Base-by-base conservation (phyloP, 176 grass and related monocot species). In the Melocanna baccifera region DNA sequence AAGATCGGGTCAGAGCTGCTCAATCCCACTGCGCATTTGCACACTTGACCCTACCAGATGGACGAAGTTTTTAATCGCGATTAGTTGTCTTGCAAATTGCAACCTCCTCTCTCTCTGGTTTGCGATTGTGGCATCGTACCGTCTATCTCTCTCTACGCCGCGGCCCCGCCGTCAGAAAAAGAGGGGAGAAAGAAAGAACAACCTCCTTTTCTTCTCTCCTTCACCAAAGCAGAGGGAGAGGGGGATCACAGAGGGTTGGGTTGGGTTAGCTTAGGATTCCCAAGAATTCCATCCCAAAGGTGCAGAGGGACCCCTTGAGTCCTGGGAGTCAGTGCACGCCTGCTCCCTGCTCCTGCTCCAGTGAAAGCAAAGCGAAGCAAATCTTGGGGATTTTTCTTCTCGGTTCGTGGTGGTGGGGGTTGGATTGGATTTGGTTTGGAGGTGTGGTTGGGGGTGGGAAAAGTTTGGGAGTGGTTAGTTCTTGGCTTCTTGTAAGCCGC, bases 381-480 rank as follows among this genome's bases (percentile, higher is more conserved):
- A 89, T 89, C 88, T 82, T 42, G 83, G 42, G 53, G 23, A 1
- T 74, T 85, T 55, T 58, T 40, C 14, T 16, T 41, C 16, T 62
- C 25, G 32, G 52, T n/a, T 32, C 25, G 23, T 22, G 67, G 42
- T 57, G 62, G 83, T 85, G 83, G 69, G 70, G 61, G 76, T 73
- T 67, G 87, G 86, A 80, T 69, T 71, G 84, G 88, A 67, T 90
- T 90, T 83, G 79, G 79, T 90, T 39, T 64, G 45, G 83, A 42
- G 77, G 83, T 70, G 88, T 46, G 78, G 88, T 82, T 82, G 79
- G 56, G 80, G 64, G 65, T 63, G 53, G 53, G 51, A 65, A 56
- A 15, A 15, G 61, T 32, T 64, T 15, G 71, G 69, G 84, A 79
- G 88, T 87, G 78, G 88, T 81, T 86, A 59, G 15, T 76, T 89